Conservation (phyloP, 2,329 filamentous ascomycete species). For the Verticillium nubilum region DNA sequence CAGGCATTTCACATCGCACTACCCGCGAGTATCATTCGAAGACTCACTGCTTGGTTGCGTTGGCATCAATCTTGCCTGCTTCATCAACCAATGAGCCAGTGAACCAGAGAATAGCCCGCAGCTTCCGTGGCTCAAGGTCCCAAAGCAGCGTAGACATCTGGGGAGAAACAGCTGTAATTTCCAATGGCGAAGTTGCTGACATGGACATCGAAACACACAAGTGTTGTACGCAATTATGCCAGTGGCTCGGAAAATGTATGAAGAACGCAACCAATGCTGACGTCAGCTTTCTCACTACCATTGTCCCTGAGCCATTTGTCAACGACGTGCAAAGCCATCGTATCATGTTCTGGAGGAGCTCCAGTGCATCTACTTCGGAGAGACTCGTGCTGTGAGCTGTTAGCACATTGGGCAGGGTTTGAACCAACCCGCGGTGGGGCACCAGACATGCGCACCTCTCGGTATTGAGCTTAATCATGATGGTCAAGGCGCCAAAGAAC, state of each 20-base stretch:
- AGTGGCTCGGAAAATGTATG: conserved; percentile 61
- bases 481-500: conserved; percentile 89
- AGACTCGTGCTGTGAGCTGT: conserved; percentile 36
- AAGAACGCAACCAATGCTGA: conserved; percentile 74
- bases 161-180: conserved; percentile 35
- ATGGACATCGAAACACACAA: conserved; percentile 19
- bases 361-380: conserved; percentile 49
- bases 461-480: conserved; percentile 92
- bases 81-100: conserved; percentile 59
- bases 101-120: conserved; percentile 61
- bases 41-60: conserved; percentile 49
- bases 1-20: neutral
- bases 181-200: neutral
- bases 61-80: conserved; percentile 60
- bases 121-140: conserved; percentile 33
- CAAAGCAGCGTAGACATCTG: conserved; percentile 8
- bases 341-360: conserved; percentile 56
- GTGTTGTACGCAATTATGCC: conserved; percentile 62
- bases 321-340: conserved; percentile 56
- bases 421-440: neutral
- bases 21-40: neutral
- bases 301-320: conserved; percentile 42
- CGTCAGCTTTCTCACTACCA: conserved; percentile 69
- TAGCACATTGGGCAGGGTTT: no score
- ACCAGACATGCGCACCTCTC: conserved; percentile 55